Evolutionary conservation across 177 flowering plant species (phyloP), one percentile per base, ranked within the genome.

Genomic region (Telopea speciosissima): DNA sequence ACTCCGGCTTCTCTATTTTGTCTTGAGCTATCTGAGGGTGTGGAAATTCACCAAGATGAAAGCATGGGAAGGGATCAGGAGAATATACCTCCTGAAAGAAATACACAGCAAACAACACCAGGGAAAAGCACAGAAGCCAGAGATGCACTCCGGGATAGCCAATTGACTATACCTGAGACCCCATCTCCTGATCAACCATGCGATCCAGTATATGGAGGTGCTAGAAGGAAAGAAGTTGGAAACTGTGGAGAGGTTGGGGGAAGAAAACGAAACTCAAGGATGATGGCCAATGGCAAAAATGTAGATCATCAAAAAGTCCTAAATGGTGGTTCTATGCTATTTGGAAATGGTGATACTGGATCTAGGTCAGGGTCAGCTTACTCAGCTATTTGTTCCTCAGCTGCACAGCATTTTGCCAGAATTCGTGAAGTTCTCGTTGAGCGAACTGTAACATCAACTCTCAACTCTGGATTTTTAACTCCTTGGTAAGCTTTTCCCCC

Each of bases 401-500:
- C 99, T 75, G 97, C 98, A 62, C 92, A 83, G 24, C 91, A 96
- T 82, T 96, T 96, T 83, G 88, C 99, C 28, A 82, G 89, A 71
- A 96, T 96, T 62, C 89, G 98, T 68, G 96, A 96, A 81, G 96
- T 88, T 74, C 91, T 96, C 68, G 89, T 96, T 12, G 98, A 96
- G 80, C 77, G 89, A 76, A 88, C 87, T 72, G 97, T 90, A 77
- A 81, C 92, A 36, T 91, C 99, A 67, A 83, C 97, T 66, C 76
- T 96, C 75, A 91, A 90, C 75, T 89, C 98, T 44, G 97, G 98
- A 24, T 93, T 93, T 72, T 79, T 96, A 68, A 89, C 96, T 56
- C 98, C 99, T 24, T 90, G 98, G 99, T 96, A 78, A 77, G 94
- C 19, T 52, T 58, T 59, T 23, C 23, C 11, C 11, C 13, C 13